Conservation (phyloP, 2,329 filamentous ascomycete genomes). For the Aspergillus unguis region DNA sequence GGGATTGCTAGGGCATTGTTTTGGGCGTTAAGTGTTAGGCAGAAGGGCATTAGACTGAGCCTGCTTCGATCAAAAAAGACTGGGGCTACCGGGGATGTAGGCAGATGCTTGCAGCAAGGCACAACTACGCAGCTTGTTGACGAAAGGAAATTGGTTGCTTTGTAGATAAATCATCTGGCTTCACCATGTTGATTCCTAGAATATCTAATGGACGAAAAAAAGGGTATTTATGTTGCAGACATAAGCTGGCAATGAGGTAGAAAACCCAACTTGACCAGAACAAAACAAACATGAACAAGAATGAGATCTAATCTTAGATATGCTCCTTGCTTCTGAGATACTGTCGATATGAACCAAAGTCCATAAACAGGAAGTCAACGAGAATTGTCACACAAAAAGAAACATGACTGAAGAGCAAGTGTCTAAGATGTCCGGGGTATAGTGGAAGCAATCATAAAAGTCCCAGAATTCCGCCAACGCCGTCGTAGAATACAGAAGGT, state of each 20-base stretch:
- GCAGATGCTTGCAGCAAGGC: too few species aligned
- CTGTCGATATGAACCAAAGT: not conserved
- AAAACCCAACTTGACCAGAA: not conserved
- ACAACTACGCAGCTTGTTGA: too few species aligned
- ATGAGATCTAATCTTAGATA: not conserved
- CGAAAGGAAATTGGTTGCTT: too few species aligned
- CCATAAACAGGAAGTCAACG: not conserved
- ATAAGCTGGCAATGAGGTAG: not conserved
- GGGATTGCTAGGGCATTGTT: too few species aligned
- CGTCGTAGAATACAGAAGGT: not conserved
- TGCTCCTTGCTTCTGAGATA: not conserved
- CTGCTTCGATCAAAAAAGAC: too few species aligned
- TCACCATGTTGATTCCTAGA: too few species aligned
- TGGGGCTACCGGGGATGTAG: too few species aligned
- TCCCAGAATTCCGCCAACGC: constrained; percentile 11
- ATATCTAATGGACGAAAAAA: not conserved
- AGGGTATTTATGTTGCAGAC: not conserved
- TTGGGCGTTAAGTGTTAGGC: too few species aligned
- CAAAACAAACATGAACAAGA: not conserved
- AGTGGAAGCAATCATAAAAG: not conserved
- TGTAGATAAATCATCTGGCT: too few species aligned
- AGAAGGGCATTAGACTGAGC: too few species aligned
- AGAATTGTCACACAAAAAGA: not conserved
- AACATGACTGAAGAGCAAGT: not conserved
- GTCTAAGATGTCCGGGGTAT: constrained; percentile 4